Evolutionary conservation across 345 rosid species (phyloP).

Genomic region (Moricandia moricandioides): DNA sequence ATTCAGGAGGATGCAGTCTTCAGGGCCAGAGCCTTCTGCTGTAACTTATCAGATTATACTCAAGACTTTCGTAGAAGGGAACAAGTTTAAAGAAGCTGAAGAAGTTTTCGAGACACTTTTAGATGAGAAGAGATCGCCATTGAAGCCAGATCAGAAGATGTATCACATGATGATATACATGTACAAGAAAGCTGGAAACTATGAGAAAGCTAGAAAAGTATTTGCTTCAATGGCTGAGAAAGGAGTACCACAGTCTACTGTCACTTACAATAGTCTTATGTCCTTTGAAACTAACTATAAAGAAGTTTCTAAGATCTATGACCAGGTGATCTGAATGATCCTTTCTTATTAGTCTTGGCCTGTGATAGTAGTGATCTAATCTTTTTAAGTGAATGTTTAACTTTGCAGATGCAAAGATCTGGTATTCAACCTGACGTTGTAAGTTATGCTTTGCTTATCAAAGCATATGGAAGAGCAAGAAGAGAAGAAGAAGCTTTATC

Average conservation of each 20-base stretch:
- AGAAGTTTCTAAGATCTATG: constrained; percentile 95
- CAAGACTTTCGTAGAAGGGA: constrained; percentile 76
- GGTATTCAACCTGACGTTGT: constrained; percentile 81
- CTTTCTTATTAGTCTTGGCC: background rate
- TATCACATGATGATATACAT: constrained; percentile 95
- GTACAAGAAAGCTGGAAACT: constrained; percentile 82
- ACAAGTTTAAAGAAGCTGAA: constrained; percentile 83
- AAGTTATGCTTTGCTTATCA: constrained; percentile 87
- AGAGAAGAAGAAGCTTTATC: constrained; percentile 96
- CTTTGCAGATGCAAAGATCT: constrained; percentile 89
- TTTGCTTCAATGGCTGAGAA: constrained; percentile 72
- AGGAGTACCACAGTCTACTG: constrained; percentile 70
- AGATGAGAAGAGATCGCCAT: constrained; percentile 57
- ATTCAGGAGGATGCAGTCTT: constrained; percentile 86
- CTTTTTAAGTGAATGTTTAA: background rate
- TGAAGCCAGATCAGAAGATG: constrained; percentile 92
- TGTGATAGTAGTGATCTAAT: constrained; percentile 13
- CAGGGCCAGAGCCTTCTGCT: constrained; percentile 93
- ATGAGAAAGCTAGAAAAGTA: constrained; percentile 76
- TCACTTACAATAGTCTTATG: constrained; percentile 90
- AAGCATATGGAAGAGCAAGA: constrained; percentile 92
- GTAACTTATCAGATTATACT: constrained; percentile 89
- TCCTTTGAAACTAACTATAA: constrained; percentile 83
- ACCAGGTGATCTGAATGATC: constrained; percentile 57
- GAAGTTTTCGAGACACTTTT: constrained; percentile 76